Evolutionary conservation across 306 rosid genomes (phyloP).

Genomic region (Arachis stenosperma): DNA sequence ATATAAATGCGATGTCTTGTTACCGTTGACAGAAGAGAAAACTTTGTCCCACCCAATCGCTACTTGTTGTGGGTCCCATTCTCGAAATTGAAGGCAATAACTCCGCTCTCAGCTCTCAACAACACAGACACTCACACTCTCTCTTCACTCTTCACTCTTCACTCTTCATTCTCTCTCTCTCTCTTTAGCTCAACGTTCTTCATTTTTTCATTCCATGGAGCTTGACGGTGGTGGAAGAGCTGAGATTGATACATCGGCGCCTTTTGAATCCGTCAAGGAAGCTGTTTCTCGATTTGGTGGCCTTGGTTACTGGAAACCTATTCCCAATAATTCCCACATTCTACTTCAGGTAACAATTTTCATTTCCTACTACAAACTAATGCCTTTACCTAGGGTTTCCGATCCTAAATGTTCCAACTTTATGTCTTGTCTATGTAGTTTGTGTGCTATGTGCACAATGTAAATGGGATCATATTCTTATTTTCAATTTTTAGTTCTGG

Average conservation of each 20-base stretch:
- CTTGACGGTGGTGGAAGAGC: slow-evolving; percentile 37
- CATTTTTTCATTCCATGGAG: neutral
- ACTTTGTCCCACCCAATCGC: too few species aligned
- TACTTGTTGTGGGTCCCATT: neutral
- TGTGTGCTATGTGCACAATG: neutral
- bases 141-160: neutral
- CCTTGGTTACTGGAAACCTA: slow-evolving; percentile 80
- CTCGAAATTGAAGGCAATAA: slow-evolving; percentile 48
- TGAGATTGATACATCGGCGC: slow-evolving; percentile 90
- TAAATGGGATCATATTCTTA: neutral
- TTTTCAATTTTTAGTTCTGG: neutral
- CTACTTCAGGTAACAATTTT: slow-evolving; percentile 49
- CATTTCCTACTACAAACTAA: too few species aligned
- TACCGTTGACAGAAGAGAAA: too few species aligned
- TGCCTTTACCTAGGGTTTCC: too few species aligned
- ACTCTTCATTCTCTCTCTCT: neutral
- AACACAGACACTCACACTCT: neutral
- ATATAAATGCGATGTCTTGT: too few species aligned
- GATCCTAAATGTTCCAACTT: neutral
- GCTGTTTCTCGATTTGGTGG: slow-evolving; percentile 84
- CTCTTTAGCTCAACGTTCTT: neutral
- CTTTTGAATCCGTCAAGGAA: slow-evolving; percentile 86
- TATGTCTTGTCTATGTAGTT: neutral
- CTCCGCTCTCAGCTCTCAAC: slow-evolving; percentile 21
- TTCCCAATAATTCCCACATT: slow-evolving; percentile 31